These are phyloP conservation scores for Yamadazyma takamatsuzukensis DNA, from an alignment of 805 yeast genomes.

Conservation along the genomic window DNA sequence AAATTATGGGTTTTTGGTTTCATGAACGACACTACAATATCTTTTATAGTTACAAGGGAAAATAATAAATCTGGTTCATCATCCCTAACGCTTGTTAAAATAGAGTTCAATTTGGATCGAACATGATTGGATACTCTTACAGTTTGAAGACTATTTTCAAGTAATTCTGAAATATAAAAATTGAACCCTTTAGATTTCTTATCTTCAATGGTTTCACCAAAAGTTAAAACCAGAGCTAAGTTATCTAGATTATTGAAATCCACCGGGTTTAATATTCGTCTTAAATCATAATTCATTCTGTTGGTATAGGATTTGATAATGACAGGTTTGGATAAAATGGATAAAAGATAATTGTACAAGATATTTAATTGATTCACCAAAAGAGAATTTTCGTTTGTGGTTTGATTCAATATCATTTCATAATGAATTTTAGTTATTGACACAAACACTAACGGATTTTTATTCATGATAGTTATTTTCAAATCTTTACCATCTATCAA, in stretches of 20 bases:
- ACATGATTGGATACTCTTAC: conserved; percentile 50
- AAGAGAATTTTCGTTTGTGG: conserved; percentile 14
- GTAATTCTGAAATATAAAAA: conserved; percentile 24
- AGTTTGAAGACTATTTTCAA: conserved; percentile 14
- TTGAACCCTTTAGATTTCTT: conserved; percentile 15
- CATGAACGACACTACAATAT: conserved; percentile 63
- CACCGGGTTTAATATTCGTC: conserved; percentile 70
- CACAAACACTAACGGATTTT: conserved; percentile 68
- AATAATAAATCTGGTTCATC: conserved; percentile 53
- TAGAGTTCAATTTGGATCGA: conserved; percentile 55
- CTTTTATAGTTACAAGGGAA: conserved; percentile 66
- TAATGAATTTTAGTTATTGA: conserved; percentile 55
- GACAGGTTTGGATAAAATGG: conserved; percentile 79
- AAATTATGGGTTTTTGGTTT: conserved; percentile 76
- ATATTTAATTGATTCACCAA: conserved; percentile 57
- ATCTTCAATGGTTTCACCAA: conserved; percentile 16
- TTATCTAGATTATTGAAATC: conserved; percentile 71
- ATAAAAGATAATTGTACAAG: conserved; percentile 71
- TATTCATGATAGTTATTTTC: conserved; percentile 55
- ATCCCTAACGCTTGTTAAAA: conserved; percentile 33
- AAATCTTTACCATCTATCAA: conserved; percentile 49
- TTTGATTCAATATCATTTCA: conserved; percentile 30
- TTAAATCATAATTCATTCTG: conserved; percentile 76
- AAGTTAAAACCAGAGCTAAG: conserved; percentile 39
- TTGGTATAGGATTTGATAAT: conserved; percentile 63